These are phyloP conservation scores for Claviceps citrina DNA, from an alignment of 2,329 filamentous ascomycete species.

Conservation along the genomic window DNA sequence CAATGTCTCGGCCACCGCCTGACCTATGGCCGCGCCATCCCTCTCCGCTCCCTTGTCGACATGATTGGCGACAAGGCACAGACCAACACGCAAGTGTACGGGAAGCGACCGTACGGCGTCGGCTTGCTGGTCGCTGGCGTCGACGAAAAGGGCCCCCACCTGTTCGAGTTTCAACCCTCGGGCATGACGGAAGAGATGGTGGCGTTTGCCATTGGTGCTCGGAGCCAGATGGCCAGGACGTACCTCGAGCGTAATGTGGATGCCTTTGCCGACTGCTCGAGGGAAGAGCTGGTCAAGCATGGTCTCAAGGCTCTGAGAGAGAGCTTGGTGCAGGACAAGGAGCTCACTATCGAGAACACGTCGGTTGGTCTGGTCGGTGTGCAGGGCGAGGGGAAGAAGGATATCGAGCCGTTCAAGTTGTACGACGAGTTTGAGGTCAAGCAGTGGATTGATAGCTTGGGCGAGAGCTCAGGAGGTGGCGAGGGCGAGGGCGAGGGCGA, in stretches of 20 bases:
- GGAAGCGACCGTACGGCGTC: conserved; percentile 89
- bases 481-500: conserved; percentile 23
- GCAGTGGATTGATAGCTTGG: conserved; percentile 66
- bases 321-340: conserved; percentile 90
- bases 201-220: conserved; percentile 87
- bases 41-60: conserved; percentile 72
- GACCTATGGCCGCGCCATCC: conserved; percentile 88
- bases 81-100: conserved; percentile 95
- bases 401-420: conserved; percentile 69
- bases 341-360: conserved; percentile 93
- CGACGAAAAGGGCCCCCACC: conserved; percentile 82
- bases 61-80: conserved; percentile 95
- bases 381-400: conserved; percentile 33
- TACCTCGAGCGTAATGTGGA: conserved; percentile 91
- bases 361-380: conserved; percentile 72
- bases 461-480: conserved; percentile 31
- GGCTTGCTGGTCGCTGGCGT: conserved; percentile 85
- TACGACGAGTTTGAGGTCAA: conserved; percentile 80
- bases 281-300: conserved; percentile 82
- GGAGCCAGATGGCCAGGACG: conserved; percentile 93
- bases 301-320: conserved; percentile 86
- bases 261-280: conserved; percentile 56
- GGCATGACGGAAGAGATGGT: conserved; percentile 96
- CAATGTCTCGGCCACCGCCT: conserved; percentile 92
- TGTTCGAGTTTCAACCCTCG: conserved; percentile 95